Evolutionary conservation across 805 yeast species (phyloP).

Genomic region (Kluyveromyces starmeri): DNA sequence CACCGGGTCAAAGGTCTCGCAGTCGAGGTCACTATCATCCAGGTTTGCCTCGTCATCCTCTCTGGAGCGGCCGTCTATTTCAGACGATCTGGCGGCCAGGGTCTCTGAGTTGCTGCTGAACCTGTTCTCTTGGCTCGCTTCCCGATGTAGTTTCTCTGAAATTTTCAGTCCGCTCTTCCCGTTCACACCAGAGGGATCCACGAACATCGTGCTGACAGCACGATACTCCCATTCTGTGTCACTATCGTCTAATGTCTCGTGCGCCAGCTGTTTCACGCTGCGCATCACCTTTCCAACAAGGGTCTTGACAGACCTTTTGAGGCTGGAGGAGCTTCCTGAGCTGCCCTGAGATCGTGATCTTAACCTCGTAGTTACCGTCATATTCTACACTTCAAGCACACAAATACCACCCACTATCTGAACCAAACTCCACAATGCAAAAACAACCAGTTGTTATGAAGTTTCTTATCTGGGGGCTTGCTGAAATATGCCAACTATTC

Average conservation of each 20-base stretch:
- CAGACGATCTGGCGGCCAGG: constrained; percentile 1
- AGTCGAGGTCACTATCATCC: constrained; percentile 15
- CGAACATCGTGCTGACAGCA: constrained; percentile 42
- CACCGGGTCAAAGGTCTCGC: constrained; percentile 27
- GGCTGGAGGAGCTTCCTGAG: constrained; percentile 1
- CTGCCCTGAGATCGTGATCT: constrained; percentile 1
- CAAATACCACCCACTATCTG: no score
- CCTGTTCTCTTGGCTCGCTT: constrained; percentile 12
- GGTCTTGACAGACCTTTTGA: constrained; percentile 2
- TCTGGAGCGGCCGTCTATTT: not conserved
- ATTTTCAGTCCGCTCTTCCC: not conserved
- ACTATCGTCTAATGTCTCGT: constrained; percentile 8
- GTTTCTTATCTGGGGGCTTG: no score
- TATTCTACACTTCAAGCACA: no score
- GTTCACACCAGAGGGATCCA: constrained; percentile 28
- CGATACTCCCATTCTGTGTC: constrained; percentile 6
- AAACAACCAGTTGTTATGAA: no score
- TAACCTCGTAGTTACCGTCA: not conserved
- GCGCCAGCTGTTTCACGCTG: constrained; percentile 5
- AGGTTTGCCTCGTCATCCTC: constrained; percentile 13
- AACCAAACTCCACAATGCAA: no score
- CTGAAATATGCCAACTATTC: no score
- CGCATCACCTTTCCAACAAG: constrained; percentile 2
- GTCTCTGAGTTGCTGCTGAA: constrained; percentile 13
- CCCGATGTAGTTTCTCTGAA: constrained; percentile 22